Evolutionary conservation across 768 basidiomycete species (phyloP).

Genomic region (Mycena leptocephala): DNA sequence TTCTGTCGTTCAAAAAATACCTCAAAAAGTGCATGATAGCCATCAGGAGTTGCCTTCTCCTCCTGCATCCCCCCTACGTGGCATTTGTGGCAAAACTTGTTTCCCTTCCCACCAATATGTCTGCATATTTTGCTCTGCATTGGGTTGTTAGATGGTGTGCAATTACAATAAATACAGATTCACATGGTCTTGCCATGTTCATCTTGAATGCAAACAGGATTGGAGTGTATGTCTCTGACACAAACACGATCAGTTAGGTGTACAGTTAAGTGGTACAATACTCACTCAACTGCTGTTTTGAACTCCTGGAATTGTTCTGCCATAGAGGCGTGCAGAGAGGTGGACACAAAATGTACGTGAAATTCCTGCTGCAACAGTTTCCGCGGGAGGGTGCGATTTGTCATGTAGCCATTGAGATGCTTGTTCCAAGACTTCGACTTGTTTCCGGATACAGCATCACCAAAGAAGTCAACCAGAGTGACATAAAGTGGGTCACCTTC

Average conservation of each 20-base stretch:
- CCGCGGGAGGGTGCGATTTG: not conserved
- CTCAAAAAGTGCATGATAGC: constrained; percentile 1
- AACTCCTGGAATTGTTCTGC: not conserved
- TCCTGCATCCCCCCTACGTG: not conserved
- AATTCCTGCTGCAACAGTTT: constrained; percentile 7
- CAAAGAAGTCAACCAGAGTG: not conserved
- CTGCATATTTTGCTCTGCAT: constrained; percentile 54
- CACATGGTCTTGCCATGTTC: constrained; percentile 4
- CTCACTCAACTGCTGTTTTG: not conserved
- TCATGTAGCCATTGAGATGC: constrained; percentile 11
- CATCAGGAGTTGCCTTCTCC: not conserved
- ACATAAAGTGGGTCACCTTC: not conserved
- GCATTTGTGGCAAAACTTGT: constrained; percentile 59
- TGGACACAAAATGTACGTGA: not conserved
- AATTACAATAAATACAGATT: not conserved
- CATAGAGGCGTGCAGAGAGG: not conserved
- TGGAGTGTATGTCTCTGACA: not conserved
- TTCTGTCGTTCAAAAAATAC: not conserved
- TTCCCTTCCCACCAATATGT: constrained; percentile 59
- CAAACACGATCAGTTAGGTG: not conserved
- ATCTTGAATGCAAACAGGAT: constrained; percentile 1
- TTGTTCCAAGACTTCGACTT: constrained; percentile 11
- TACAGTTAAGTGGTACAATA: not conserved
- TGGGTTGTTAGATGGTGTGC: constrained; percentile 53
- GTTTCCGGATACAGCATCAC: constrained; percentile 1